Base-by-base conservation (phyloP, 129 eudicot genomes). In the Erigeron canadensis region DNA sequence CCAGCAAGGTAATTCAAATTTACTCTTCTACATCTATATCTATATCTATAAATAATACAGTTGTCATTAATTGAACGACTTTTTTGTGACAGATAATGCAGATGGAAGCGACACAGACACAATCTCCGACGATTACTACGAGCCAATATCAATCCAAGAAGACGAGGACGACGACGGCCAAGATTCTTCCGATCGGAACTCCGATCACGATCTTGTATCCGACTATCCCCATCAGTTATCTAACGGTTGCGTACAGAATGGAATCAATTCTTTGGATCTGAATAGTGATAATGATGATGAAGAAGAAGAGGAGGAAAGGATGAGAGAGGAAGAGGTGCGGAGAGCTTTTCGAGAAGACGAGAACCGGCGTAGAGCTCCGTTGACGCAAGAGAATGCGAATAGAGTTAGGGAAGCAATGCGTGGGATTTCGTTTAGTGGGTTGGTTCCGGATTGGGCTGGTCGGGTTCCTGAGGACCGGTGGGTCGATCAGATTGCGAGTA, bases 371-470 rank as follows among this genome's bases (percentile, higher is more conserved):
- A 80, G 84, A 61, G 96, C 98, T 60, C 98, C 96, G 8, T 68
- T 89, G 86, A 56, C 98, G 84, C 65, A 86, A 66, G 98, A 89
- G 77, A 89, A 89, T 77, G 81, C 95, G 37, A 37, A 17, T 60
- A 87, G 96, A 79, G 98, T 93, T 71, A 84, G 80, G 88, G 96
- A 89, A 75, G 96, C 98, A 16, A 93, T 93, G 98, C 84, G 98
- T 8, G 83, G 86, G 71, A 71, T 93, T 2, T 84, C 92, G 40
- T 89, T 93, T 28, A 77, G 81, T 45, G 98, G 96, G 69, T 62
- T 46, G n/a, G 72, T 90, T 73, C 96, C 98, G 3, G 90, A 89
- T 73, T 93, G 98, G 98, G 87, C 86, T 69, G 72, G 65, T 48
- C 86, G 53, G 47, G 73, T 85, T 18, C 80, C 94, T 2, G 96